These are phyloP conservation scores for Russula vinacea DNA, from an alignment of 768 basidiomycete species.

Conservation along the genomic window DNA sequence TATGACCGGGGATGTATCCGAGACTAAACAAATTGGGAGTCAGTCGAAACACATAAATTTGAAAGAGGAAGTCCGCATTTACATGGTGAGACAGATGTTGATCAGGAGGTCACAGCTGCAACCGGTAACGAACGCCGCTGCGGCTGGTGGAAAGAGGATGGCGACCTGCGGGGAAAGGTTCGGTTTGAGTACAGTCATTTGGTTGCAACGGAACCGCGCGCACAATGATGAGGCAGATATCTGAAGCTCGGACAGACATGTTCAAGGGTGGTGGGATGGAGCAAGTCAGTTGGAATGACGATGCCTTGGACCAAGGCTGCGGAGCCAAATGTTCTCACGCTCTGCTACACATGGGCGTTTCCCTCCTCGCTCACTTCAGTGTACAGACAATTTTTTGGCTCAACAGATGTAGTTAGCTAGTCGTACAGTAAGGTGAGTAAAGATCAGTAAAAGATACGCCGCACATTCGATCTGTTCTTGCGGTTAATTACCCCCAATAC, in stretches of 20 bases:
- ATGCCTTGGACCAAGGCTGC: not conserved
- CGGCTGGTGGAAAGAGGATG: conserved; percentile 79
- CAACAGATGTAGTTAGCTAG: no score
- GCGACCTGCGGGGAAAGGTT: conserved; percentile 49
- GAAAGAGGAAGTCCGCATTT: conserved; percentile 31
- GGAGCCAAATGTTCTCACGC: not conserved
- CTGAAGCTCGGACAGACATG: conserved; percentile 55
- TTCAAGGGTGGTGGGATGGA: conserved; percentile 14
- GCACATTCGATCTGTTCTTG: no score
- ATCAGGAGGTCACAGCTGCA: conserved; percentile 86
- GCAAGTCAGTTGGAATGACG: not conserved
- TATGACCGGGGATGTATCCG: conserved; percentile 69
- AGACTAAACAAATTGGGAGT: conserved; percentile 44
- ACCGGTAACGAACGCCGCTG: conserved; percentile 71
- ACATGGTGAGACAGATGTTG: conserved; percentile 78
- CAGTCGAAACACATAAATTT: not conserved
- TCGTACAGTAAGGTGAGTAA: no score
- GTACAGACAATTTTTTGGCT: no score
- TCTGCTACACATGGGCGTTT: no score
- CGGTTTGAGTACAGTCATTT: not conserved
- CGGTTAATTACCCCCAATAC: no score
- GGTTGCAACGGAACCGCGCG: conserved; percentile 30
- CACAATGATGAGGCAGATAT: conserved; percentile 77
- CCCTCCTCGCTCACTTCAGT: no score
- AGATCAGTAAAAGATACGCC: no score